phyloP scores from a whole-genome alignment of 768 basidiomycete genomes.

The Rhizopogon vulgaris region DNA sequence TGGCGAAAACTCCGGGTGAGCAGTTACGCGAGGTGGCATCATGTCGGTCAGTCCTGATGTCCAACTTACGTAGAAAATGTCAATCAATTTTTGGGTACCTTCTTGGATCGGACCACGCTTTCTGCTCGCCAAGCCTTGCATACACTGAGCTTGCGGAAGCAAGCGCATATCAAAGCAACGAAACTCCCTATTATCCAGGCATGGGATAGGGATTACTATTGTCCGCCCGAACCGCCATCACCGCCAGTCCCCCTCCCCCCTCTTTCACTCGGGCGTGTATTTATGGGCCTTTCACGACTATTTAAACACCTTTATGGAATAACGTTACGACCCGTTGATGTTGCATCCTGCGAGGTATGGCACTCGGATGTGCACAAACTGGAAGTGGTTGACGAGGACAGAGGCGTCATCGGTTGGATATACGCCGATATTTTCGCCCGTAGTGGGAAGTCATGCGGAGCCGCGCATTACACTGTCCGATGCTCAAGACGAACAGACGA shows the following conservation, averaged over 20 bases:
- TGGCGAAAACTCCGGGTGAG: constrained; percentile 91
- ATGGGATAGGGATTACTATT: constrained; percentile 98
- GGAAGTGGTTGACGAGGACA: constrained; percentile 86
- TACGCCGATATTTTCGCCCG: constrained; percentile 90
- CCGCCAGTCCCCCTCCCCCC: constrained; percentile 69
- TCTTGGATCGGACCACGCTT: constrained; percentile 75
- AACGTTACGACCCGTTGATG: constrained; percentile 63
- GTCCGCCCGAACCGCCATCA: constrained; percentile 70
- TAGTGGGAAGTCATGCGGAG: constrained; percentile 79
- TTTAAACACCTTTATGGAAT: constrained; percentile 88
- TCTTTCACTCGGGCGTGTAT: constrained; percentile 83
- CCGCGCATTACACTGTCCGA: constrained; percentile 96
- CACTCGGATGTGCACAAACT: constrained; percentile 83
- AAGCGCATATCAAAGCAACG: constrained; percentile 56
- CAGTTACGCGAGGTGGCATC: background rate
- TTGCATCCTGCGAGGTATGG: constrained; percentile 81
- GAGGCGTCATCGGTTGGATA: constrained; percentile 87
- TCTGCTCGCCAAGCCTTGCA: constrained; percentile 70
- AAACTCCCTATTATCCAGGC: constrained; percentile 68
- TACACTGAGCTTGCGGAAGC: constrained; percentile 64
- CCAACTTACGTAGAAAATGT: constrained; percentile 61
- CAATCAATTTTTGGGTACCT: constrained; percentile 72
- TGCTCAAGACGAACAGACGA: constrained; percentile 91
- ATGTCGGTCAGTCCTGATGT: constrained; percentile 2
- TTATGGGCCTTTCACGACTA: constrained; percentile 86